Evolutionary conservation across 2,329 filamentous ascomycete species (phyloP), one percentile per base, ranked within the genome.

Genomic region (Xylaria arbuscula): DNA sequence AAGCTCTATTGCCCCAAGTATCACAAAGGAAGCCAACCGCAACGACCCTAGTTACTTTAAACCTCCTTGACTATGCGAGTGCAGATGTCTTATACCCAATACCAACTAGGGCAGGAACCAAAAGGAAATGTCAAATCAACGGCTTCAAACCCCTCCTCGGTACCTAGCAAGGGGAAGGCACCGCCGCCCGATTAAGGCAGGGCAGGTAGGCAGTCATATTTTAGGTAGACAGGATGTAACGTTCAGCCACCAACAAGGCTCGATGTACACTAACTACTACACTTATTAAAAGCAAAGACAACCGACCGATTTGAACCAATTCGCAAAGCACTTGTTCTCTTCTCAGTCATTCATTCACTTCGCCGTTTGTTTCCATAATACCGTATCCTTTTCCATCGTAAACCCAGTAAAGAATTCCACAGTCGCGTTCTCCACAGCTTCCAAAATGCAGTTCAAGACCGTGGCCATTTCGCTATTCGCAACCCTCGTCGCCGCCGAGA

Each of bases 391-490:
- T 28, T 28, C 28, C 28, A n/a, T 13, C 19, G 13, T 28, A 19
- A 56, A 38, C 13, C 34, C 19, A 24, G n/a, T 24, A 40, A 40
- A 40, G 22, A 40, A 56, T 56, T 13, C 10, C n/a, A 48, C 11
- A 2, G 9, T 2, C 36, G 50, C 45, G n/a, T 22, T 22, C 34
- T 50, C 48, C 34, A 38, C 50, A 42, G 22, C 9, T 7, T 19
- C n/a, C 45, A 78, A 72, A 13, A 79, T 79, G 78, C 77, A 77
- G 73, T 74, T 75, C 75, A 74, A 75, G 62, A 72, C 73, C 59
- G 42, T 73, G 72, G 42, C 70, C 22, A 13, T 76, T 61, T 51
- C 73, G 36, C 59, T 79, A 68, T 72, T 79, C 65, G 72, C 61
- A 59, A 70, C 72, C 62, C 62, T 70, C 53, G 71, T 65, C 38